Evolutionary conservation across 306 rosid species (phyloP).

Genomic region (Cajanus cajan): DNA sequence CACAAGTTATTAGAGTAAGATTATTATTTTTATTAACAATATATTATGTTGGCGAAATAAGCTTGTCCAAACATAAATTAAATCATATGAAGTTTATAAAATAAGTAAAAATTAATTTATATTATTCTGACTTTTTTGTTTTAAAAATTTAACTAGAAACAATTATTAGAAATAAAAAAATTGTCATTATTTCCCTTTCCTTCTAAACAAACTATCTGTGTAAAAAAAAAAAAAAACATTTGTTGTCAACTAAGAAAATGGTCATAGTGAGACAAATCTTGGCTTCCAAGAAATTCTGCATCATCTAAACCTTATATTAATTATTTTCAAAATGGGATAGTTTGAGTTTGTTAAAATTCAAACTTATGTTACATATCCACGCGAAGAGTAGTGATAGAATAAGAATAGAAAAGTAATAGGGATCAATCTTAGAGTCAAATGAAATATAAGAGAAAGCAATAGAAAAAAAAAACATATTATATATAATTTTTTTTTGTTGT

Average conservation of each 20-base stretch:
- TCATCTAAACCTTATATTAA: background rate
- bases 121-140: background rate
- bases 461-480: too few relatives aligned
- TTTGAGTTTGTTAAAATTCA: conserved; percentile 1
- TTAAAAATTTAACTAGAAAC: background rate
- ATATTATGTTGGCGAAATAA: too few relatives aligned
- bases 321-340: background rate
- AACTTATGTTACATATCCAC: background rate
- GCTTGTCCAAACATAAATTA: too few relatives aligned
- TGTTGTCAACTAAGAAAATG: background rate
- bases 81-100: background rate
- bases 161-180: background rate
- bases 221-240: too few relatives aligned
- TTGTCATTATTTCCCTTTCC: background rate
- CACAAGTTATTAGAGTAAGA: too few relatives aligned
- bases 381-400: background rate
- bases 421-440: background rate
- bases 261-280: too few relatives aligned
- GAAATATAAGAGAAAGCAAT: background rate
- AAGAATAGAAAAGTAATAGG: background rate
- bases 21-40: too few relatives aligned
- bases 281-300: background rate
- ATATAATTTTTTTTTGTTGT: too few relatives aligned
- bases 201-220: too few relatives aligned
- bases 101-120: background rate